These are phyloP conservation scores for Leccinum imitatum DNA, from an alignment of 768 basidiomycete genomes.

Conservation along the genomic window DNA sequence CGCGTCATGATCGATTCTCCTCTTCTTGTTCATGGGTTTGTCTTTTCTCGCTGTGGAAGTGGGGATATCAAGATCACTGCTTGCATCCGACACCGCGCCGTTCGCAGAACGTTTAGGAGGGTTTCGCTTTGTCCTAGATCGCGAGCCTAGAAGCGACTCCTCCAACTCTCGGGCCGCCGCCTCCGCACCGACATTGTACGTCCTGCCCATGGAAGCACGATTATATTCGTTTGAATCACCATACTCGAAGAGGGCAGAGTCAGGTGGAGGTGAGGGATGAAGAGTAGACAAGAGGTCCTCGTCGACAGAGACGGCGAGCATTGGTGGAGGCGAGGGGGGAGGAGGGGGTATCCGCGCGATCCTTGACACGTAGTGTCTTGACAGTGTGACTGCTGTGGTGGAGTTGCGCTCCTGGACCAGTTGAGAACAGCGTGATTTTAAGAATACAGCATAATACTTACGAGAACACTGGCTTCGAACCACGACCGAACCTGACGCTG, in stretches of 20 bases:
- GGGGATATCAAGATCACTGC: constrained; percentile 55
- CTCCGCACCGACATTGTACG: constrained; percentile 39
- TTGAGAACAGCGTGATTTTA: neutral
- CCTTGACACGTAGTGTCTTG: constrained; percentile 39
- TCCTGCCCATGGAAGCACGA: constrained; percentile 21
- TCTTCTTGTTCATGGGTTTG: constrained; percentile 56
- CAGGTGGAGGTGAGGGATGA: constrained; percentile 37
- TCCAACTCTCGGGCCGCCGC: constrained; percentile 60
- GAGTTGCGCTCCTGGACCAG: constrained; percentile 66
- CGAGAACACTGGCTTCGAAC: constrained; percentile 67
- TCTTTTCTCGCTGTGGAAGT: constrained; percentile 31
- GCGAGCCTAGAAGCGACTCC: constrained; percentile 48
- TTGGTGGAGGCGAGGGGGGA: constrained; percentile 39
- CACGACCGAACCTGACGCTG: constrained; percentile 70
- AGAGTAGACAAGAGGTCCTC: constrained; percentile 38
- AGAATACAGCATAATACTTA: constrained; percentile 33
- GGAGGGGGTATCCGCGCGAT: constrained; percentile 46
- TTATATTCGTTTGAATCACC: constrained; percentile 27
- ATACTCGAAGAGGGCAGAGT: constrained; percentile 32
- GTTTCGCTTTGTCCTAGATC: constrained; percentile 39
- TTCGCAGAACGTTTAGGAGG: constrained; percentile 50
- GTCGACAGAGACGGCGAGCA: constrained; percentile 30
- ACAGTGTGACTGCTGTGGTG: constrained; percentile 47
- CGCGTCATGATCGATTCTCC: constrained; percentile 52
- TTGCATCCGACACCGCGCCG: constrained; percentile 52